phyloP scores from a whole-genome alignment of 164 flowering plant species.

The Vitis vinifera region DNA sequence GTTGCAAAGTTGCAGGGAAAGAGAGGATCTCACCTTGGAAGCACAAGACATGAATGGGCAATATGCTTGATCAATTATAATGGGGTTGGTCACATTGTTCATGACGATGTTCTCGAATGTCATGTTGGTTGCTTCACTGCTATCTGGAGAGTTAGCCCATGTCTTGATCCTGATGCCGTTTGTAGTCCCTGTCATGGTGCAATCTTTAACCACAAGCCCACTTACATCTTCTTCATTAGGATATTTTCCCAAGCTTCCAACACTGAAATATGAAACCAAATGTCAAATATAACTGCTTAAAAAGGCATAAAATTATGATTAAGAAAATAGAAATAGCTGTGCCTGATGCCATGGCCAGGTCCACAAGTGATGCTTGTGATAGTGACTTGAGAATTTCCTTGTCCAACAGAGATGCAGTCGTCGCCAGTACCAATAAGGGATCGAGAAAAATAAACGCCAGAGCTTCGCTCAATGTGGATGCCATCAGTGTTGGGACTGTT shows the following conservation, averaged over 20 bases:
- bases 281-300: too few relatives aligned
- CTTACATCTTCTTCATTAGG: slow-evolving; percentile 47
- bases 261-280: slow-evolving; percentile 23
- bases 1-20: too few relatives aligned
- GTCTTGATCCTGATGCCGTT: slow-evolving; percentile 77
- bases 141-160: slow-evolving; percentile 56
- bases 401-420: slow-evolving; percentile 71
- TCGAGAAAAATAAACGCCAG: slow-evolving; percentile 29
- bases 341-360: slow-evolving; percentile 84
- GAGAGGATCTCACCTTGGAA: slow-evolving; percentile 20
- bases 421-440: slow-evolving; percentile 60
- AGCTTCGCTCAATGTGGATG: slow-evolving; percentile 56
- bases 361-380: slow-evolving; percentile 55
- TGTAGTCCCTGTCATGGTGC: slow-evolving; percentile 44
- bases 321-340: not conserved
- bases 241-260: slow-evolving; percentile 67
- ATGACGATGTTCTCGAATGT: slow-evolving; percentile 56
- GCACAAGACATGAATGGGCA: slow-evolving; percentile 50
- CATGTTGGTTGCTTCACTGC: slow-evolving; percentile 50
- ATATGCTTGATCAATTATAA: slow-evolving; percentile 60
- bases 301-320: too few relatives aligned
- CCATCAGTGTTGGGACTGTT: slow-evolving; percentile 81
- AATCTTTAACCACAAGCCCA: slow-evolving; percentile 45
- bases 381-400: slow-evolving; percentile 52
- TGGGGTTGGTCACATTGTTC: slow-evolving; percentile 64